These are phyloP conservation scores for Talaromyces nanjingensis DNA, from an alignment of 495 filamentous ascomycete species.

Conservation along the genomic window DNA sequence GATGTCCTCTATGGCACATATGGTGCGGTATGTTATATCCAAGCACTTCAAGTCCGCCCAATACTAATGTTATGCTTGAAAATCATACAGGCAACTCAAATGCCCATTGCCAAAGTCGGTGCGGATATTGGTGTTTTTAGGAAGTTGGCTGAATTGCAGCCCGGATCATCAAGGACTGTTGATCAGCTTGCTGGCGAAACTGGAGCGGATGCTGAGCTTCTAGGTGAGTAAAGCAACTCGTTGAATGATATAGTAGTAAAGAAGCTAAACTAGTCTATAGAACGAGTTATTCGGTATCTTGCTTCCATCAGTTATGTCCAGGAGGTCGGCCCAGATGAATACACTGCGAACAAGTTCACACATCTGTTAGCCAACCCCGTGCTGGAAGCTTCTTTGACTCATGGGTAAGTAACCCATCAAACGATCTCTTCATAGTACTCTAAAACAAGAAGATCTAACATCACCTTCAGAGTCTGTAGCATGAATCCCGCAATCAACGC, in stretches of 20 bases:
- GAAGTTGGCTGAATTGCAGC: constrained; percentile 14
- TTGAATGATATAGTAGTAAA: not conserved
- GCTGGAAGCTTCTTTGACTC: not conserved
- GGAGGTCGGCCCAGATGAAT: constrained; percentile 29
- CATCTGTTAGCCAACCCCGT: constrained; percentile 13
- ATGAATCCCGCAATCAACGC: constrained; percentile 19
- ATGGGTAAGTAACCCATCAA: not conserved
- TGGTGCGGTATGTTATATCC: constrained; percentile 13
- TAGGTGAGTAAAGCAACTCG: constrained; percentile 16
- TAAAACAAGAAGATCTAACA: no score
- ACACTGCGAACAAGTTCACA: constrained; percentile 26
- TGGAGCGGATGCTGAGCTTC: constrained; percentile 19
- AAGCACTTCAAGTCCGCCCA: not conserved
- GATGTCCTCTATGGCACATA: constrained; percentile 15
- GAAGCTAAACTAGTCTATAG: constrained; percentile 13
- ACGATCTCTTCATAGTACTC: no score
- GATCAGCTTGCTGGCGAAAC: constrained; percentile 23
- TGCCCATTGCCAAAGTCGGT: constrained; percentile 21
- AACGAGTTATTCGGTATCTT: constrained; percentile 39
- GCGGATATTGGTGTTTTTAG: constrained; percentile 31
- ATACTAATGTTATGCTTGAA: not conserved
- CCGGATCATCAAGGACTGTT: constrained; percentile 18
- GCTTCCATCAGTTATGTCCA: constrained; percentile 27
- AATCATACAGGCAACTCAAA: constrained; percentile 6
- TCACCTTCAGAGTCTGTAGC: constrained; percentile 13